Evolutionary conservation across 1,284 basidiomycete species (phyloP).

Genomic region (Ganoderma sinense): DNA sequence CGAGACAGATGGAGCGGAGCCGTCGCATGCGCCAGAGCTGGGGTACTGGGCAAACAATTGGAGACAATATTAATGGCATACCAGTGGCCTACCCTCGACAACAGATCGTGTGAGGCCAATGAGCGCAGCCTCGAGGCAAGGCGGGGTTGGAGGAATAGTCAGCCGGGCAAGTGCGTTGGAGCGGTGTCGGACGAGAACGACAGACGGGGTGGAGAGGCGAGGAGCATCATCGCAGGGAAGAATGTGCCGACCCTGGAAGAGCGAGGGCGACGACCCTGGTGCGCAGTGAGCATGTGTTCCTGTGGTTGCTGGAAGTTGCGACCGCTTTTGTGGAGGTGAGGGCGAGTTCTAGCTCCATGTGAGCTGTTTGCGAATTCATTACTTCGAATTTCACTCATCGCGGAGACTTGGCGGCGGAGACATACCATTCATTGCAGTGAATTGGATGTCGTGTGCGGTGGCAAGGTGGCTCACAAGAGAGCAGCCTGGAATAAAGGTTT

Average conservation of each 20-base stretch:
- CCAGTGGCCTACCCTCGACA: not conserved
- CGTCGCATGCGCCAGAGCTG: not conserved
- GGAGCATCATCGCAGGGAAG: conserved; percentile 14
- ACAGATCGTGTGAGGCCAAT: not conserved
- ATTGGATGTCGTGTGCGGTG: not conserved
- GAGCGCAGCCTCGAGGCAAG: not conserved
- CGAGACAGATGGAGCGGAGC: not conserved
- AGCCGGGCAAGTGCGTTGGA: not conserved
- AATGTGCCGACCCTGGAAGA: not conserved
- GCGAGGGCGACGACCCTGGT: not conserved
- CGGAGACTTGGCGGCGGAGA: not conserved
- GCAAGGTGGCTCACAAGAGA: not conserved
- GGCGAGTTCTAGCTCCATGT: not conserved
- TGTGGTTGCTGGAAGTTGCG: not conserved
- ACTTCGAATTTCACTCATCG: not conserved
- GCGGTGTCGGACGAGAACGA: conserved; percentile 7
- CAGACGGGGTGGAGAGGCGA: conserved; percentile 23
- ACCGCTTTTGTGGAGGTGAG: not conserved
- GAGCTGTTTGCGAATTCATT: not conserved
- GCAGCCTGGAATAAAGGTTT: not conserved
- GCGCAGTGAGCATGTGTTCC: not conserved
- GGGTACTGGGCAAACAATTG: not conserved
- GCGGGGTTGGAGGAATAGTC: not conserved
- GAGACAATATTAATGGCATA: no score
- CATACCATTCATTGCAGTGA: not conserved